Conservation (phyloP, 257 asterid genomes). For the Solanum pinnatisectum region DNA sequence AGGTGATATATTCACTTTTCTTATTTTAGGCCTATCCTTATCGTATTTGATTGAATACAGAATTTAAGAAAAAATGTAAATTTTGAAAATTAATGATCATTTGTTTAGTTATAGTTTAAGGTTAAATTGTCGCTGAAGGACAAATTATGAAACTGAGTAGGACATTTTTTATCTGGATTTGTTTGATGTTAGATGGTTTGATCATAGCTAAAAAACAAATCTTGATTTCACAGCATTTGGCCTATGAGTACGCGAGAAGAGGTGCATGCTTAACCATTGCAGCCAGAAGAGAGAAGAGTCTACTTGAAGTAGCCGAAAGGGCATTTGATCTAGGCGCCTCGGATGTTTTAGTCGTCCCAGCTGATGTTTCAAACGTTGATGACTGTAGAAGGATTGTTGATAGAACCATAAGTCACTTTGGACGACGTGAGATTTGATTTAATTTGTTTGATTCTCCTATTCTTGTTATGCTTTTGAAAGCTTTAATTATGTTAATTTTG, state of each 20-base stretch:
- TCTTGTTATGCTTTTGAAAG: neutral
- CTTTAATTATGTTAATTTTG: neutral
- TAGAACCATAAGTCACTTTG: slow-evolving; percentile 46
- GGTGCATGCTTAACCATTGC: slow-evolving; percentile 67
- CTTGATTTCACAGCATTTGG: slow-evolving; percentile 35
- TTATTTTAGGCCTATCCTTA: neutral
- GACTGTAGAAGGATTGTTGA: slow-evolving; percentile 48
- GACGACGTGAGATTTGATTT: slow-evolving; percentile 25
- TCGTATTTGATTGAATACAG: neutral
- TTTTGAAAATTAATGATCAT: too few relatives aligned
- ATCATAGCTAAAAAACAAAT: neutral
- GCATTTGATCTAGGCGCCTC: slow-evolving; percentile 61
- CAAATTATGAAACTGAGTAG: too few relatives aligned
- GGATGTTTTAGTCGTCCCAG: slow-evolving; percentile 31
- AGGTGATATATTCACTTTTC: slow-evolving; percentile 21
- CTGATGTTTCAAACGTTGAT: slow-evolving; percentile 39
- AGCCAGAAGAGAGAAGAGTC: slow-evolving; percentile 54
- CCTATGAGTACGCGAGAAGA: slow-evolving; percentile 66
- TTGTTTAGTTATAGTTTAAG: neutral
- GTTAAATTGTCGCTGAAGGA: neutral
- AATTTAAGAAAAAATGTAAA: too few relatives aligned
- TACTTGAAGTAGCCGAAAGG: slow-evolving; percentile 40
- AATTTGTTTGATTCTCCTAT: neutral
- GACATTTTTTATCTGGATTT: neutral
- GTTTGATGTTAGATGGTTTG: neutral